A percentile compares a stretch with the other conserved stretches of the same genome.
Evolutionary conservation across 2,329 filamentous ascomycete genomes (phyloP).

Genomic region (Calonectria pauciramosa): DNA sequence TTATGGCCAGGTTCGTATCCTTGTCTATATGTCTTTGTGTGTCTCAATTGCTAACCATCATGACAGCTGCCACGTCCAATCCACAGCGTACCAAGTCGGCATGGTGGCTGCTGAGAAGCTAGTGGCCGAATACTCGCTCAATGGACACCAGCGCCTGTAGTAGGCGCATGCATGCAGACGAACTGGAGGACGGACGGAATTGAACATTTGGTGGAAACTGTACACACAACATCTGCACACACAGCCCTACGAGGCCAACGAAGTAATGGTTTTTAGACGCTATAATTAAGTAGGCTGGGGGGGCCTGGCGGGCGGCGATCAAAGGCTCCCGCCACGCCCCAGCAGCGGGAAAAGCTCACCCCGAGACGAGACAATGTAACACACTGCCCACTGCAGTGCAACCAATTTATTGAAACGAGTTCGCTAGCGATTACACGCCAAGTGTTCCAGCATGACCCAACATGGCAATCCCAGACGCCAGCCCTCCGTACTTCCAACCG

Average conservation of each 20-base stretch:
- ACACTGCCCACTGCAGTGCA: neutral
- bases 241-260: neutral
- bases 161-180: neutral
- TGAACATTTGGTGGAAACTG: neutral
- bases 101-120: slow-evolving; percentile 36
- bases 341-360: neutral
- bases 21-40: too few species aligned
- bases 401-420: neutral
- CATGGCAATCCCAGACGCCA: neutral
- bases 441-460: neutral
- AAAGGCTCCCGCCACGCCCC: neutral
- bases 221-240: neutral
- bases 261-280: slow-evolving; percentile 5
- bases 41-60: neutral
- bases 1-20: slow-evolving; percentile 42
- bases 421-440: neutral
- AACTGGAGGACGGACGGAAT: neutral
- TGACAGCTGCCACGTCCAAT: slow-evolving; percentile 29
- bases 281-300: neutral
- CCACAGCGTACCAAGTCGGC: slow-evolving; percentile 35
- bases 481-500: neutral
- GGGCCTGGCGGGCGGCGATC: neutral
- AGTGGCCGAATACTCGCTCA: slow-evolving; percentile 27
- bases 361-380: slow-evolving; percentile 7
- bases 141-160: slow-evolving; percentile 26